Evolutionary conservation across 169 alveolate genomes (phyloP).

Genomic region (Cryptosporidium muris): DNA sequence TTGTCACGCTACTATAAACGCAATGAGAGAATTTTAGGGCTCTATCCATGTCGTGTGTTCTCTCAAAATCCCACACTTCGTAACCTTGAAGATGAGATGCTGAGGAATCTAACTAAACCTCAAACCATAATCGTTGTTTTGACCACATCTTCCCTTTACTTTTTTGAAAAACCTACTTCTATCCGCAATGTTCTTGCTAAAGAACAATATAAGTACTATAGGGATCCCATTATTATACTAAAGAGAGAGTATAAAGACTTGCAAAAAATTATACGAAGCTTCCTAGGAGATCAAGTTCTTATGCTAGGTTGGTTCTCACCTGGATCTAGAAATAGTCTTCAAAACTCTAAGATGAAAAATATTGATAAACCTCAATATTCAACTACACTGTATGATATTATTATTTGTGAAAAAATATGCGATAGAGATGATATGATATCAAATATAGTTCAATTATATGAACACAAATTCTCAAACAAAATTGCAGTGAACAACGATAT

Average conservation of each 20-base stretch:
- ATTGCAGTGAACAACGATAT: constrained; percentile 19
- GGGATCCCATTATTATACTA: constrained; percentile 25
- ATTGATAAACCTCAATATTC: constrained; percentile 19
- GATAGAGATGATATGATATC: constrained; percentile 66
- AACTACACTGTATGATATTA: constrained; percentile 34
- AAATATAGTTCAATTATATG: constrained; percentile 18
- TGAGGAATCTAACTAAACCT: neutral
- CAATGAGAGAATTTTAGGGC: constrained; percentile 53
- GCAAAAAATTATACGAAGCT: constrained; percentile 34
- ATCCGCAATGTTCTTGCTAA: constrained; percentile 39
- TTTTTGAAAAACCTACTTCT: constrained; percentile 57
- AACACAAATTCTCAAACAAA: neutral
- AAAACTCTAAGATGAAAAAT: neutral
- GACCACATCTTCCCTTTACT: constrained; percentile 32
- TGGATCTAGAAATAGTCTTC: neutral
- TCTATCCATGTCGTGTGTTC: constrained; percentile 55
- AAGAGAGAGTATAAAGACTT: constrained; percentile 55
- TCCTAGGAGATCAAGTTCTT: constrained; percentile 45
- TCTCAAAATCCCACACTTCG: constrained; percentile 12
- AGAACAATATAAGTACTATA: constrained; percentile 47
- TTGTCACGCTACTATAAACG: constrained; percentile 42
- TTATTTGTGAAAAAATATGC: constrained; percentile 49
- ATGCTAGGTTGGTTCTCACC: constrained; percentile 54
- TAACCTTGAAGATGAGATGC: constrained; percentile 6
- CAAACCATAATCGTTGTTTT: neutral